Conservation (phyloP, 169 alveolate genomes). For the Plasmodium malariae region DNA sequence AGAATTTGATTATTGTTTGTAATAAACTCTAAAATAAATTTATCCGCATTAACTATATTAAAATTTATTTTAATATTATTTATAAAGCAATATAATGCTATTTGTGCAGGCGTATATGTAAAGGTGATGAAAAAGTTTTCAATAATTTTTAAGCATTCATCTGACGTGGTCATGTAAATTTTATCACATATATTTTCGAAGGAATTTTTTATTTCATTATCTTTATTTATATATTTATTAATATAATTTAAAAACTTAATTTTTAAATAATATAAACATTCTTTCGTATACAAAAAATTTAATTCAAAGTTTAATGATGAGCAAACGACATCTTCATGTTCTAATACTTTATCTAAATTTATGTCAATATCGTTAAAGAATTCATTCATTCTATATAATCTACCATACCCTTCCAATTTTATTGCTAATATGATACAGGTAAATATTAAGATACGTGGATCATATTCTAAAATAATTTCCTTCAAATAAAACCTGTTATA, state of each 20-base stretch:
- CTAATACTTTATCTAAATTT: constrained; percentile 69
- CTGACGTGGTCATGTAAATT: constrained; percentile 30
- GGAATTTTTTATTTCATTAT: constrained; percentile 38
- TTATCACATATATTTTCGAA: constrained; percentile 40
- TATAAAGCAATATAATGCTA: constrained; percentile 58
- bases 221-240: constrained; percentile 45
- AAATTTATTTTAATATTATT: constrained; percentile 68
- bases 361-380: constrained; percentile 70
- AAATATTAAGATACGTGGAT: constrained; percentile 82
- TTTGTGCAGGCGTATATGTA: constrained; percentile 62
- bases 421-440: constrained; percentile 81
- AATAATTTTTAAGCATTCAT: constrained; percentile 40
- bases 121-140: constrained; percentile 35
- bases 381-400: constrained; percentile 56
- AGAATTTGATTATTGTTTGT: constrained; percentile 72
- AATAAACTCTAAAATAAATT: constrained; percentile 49
- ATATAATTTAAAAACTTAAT: constrained; percentile 47
- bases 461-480: constrained; percentile 81
- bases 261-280: constrained; percentile 52
- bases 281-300: constrained; percentile 33
- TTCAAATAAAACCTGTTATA: constrained; percentile 78
- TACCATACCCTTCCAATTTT: constrained; percentile 81
- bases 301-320: constrained; percentile 52
- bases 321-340: constrained; percentile 69
- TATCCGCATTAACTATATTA: constrained; percentile 59